Base-by-base conservation (phyloP, 768 basidiomycete species). In the Dendrothele bispora region DNA sequence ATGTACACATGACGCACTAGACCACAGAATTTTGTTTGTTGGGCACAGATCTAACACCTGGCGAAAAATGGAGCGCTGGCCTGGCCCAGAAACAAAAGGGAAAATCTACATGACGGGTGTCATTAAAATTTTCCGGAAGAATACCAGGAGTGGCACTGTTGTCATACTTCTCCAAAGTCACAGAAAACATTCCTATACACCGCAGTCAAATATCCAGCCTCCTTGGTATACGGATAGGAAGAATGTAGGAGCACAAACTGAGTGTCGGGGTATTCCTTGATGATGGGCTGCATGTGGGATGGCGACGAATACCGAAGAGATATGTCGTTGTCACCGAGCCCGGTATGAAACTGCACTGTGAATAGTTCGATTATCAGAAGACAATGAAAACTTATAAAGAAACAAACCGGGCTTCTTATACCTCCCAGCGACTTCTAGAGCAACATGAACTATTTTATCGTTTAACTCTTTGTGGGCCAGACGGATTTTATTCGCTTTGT, bases 281-380 rank as follows among this genome's bases (percentile, higher is more conserved):
- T 86, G 51, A 87, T 61, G 3, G 81, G 71, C 57, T 91, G 88
- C 58, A 91, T 65, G 41, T 79, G 75, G 7, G 86, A 70, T 2
- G 89, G 87, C 3, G 83, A 83, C 1, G 84, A 73, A 6, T 69
- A 72, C 17, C 67, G 55, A 27, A 90, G 67, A 21, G 65, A 73
- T 40, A 91, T 78, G 45, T 91, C 86, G 48, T 76, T 80, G 55
- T 91, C 88, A 5, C 89, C 89, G 1, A 91, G 72, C 26, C 89
- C 89, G 7, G 86, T 90, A 56, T 91, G 89, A 62, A 91, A 91
- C 69, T 91, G 88, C 18, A 91, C 89, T 91, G 43, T 14, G 30
- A 25, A 35, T 30, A 12, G n/a, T 18, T 40, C 34, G 39, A 41
- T 14, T 18, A 36, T 15, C 26, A 37, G 21, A 50, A 44, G 38